These are phyloP conservation scores for Schizothecium vesticola DNA, from an alignment of 495 filamentous ascomycete genomes.

Conservation along the genomic window DNA sequence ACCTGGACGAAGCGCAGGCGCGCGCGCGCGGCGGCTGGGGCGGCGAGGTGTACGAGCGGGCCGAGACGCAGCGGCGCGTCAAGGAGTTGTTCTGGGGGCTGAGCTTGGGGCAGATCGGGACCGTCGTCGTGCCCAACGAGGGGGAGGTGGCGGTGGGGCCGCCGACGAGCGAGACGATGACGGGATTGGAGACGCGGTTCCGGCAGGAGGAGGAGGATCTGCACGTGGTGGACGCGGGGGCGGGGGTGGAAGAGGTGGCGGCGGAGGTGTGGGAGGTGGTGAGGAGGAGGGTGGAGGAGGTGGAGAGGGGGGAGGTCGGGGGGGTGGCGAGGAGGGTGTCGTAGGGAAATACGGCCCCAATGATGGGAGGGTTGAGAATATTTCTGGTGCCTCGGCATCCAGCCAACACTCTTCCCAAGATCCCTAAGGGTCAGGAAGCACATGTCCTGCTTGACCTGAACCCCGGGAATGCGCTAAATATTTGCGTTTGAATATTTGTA, in stretches of 20 bases:
- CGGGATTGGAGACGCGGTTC: slow-evolving; percentile 36
- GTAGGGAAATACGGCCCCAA: slow-evolving; percentile 16
- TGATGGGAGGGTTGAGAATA: no score
- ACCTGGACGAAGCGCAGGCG: slow-evolving; percentile 67
- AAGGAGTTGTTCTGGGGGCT: slow-evolving; percentile 63
- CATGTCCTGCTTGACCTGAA: neutral
- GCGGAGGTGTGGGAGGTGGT: slow-evolving; percentile 48
- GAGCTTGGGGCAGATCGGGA: slow-evolving; percentile 41
- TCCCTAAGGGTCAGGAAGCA: neutral
- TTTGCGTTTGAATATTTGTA: neutral
- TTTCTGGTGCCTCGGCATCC: no score
- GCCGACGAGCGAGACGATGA: slow-evolving; percentile 11
- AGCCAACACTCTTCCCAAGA: neutral
- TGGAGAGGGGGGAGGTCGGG: slow-evolving; percentile 44
- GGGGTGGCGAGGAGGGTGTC: slow-evolving; percentile 37
- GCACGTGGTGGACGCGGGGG: slow-evolving; percentile 50
- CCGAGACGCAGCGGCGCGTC: slow-evolving; percentile 75
- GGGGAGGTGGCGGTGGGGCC: slow-evolving; percentile 25
- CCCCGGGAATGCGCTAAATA: neutral
- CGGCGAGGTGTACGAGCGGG: slow-evolving; percentile 81
- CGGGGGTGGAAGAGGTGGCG: slow-evolving; percentile 45
- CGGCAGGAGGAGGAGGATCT: slow-evolving; percentile 50
- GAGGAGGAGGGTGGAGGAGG: slow-evolving; percentile 39
- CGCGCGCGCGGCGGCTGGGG: slow-evolving; percentile 78
- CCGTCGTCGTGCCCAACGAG: slow-evolving; percentile 13